Percentiles rank a stretch among this genome's conserved stretches.
Conservation (phyloP, 192 early-diverging fungal species). For the Coemansia pectinata region DNA sequence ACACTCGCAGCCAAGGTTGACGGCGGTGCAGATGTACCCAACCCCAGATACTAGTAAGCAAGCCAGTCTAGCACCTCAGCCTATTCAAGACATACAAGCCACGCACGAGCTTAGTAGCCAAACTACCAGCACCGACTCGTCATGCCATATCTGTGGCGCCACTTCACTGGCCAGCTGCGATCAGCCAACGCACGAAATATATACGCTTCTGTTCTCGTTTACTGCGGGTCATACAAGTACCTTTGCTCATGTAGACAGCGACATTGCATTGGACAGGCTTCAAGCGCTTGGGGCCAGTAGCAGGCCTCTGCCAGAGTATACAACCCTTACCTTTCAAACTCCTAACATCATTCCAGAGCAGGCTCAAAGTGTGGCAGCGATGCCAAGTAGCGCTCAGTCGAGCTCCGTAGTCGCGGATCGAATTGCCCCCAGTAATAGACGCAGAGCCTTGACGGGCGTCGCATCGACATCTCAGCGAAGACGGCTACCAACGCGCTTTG, state of each 20-base stretch:
- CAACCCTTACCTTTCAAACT: neutral
- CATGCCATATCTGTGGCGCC: neutral
- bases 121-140: neutral
- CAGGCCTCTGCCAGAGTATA: neutral
- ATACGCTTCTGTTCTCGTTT: neutral
- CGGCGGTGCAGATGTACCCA: neutral
- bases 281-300: neutral
- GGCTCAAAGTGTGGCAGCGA: neutral
- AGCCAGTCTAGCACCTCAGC: neutral
- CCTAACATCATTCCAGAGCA: neutral
- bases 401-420: neutral
- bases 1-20: neutral
- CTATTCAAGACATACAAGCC: neutral
- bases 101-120: neutral
- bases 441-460: neutral
- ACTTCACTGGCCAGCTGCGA: neutral
- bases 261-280: neutral
- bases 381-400: neutral
- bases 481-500: neutral
- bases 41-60: neutral
- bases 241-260: too few relatives aligned
- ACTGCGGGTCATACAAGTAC: neutral
- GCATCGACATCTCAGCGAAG: neutral
- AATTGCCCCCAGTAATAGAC: neutral
- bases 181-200: neutral